These are phyloP conservation scores for Pleurotus salmoneostramineus DNA, from an alignment of 768 basidiomycete genomes.

Conservation along the genomic window DNA sequence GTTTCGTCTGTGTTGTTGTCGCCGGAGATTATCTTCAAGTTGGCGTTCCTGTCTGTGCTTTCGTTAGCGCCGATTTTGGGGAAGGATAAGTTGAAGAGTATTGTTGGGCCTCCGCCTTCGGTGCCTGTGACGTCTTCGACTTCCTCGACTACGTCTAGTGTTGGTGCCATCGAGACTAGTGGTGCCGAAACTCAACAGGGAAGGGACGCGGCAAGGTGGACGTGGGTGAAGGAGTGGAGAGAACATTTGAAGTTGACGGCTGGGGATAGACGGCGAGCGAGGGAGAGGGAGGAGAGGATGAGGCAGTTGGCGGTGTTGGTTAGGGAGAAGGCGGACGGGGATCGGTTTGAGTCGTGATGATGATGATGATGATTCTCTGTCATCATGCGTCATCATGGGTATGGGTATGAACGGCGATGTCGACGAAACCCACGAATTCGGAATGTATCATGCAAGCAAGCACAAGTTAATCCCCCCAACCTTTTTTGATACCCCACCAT, in stretches of 20 bases:
- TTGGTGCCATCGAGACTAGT: not conserved
- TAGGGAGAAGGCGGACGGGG: conserved; percentile 50
- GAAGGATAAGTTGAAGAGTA: conserved; percentile 54
- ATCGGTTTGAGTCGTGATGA: conserved; percentile 33
- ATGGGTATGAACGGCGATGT: no score
- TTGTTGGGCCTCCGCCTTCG: not conserved
- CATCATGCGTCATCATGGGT: not conserved
- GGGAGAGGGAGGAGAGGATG: conserved; percentile 38
- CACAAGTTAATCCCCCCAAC: not conserved
- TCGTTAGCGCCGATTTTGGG: conserved; percentile 86
- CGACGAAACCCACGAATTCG: not conserved
- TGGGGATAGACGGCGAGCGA: conserved; percentile 46
- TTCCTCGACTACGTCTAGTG: no score
- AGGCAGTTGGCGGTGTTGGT: conserved; percentile 48
- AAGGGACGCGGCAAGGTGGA: conserved; percentile 33
- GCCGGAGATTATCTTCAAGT: conserved; percentile 79
- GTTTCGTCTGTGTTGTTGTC: conserved; percentile 84
- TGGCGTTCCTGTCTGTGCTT: conserved; percentile 76
- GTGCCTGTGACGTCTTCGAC: not conserved
- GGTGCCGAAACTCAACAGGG: not conserved
- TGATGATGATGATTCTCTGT: no score
- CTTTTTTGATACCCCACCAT: not conserved
- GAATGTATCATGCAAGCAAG: not conserved
- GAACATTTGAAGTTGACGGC: conserved; percentile 44
- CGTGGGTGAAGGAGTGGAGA: conserved; percentile 70